These are phyloP conservation scores for Omphalotus guepiniiformis DNA, from an alignment of 768 basidiomycete genomes.

Conservation along the genomic window DNA sequence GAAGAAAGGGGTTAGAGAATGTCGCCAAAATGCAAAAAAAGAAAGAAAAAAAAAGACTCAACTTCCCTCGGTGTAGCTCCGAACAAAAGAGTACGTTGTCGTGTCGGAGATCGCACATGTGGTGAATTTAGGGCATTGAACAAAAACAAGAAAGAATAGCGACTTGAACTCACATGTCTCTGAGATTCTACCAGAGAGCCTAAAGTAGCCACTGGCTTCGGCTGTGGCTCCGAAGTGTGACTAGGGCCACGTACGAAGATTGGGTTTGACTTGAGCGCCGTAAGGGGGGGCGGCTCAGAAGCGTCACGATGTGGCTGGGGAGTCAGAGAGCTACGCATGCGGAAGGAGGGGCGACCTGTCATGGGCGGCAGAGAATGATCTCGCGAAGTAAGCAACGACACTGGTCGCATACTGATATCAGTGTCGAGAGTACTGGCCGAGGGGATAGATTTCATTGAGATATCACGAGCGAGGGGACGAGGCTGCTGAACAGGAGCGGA, in stretches of 20 bases:
- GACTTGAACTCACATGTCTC: conserved; percentile 42
- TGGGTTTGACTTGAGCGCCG: conserved; percentile 58
- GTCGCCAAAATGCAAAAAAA: background rate
- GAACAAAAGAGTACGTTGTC: conserved; percentile 52
- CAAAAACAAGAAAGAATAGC: background rate
- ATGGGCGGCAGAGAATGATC: conserved; percentile 43
- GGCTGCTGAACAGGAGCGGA: conserved; percentile 37
- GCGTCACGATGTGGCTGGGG: conserved; percentile 59
- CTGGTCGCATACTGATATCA: background rate
- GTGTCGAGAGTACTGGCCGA: conserved; percentile 11
- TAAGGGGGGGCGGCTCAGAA: conserved; percentile 69
- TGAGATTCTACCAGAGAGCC: conserved; percentile 56
- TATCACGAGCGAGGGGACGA: conserved; percentile 35
- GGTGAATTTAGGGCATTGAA: conserved; percentile 6
- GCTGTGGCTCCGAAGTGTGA: conserved; percentile 19
- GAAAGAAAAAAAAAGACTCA: conserved; percentile 24
- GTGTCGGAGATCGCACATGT: conserved; percentile 46
- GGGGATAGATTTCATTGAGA: conserved; percentile 28
- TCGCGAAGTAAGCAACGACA: conserved; percentile 22
- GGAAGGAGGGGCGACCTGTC: conserved; percentile 46
- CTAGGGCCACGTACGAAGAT: conserved; percentile 64
- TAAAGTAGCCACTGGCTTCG: conserved; percentile 42
- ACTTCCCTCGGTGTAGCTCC: conserved; percentile 31
- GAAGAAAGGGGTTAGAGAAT: conserved; percentile 6
- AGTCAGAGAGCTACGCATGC: conserved; percentile 66